Base-by-base conservation (phyloP, 805 yeast genomes). In the Candida alai region DNA sequence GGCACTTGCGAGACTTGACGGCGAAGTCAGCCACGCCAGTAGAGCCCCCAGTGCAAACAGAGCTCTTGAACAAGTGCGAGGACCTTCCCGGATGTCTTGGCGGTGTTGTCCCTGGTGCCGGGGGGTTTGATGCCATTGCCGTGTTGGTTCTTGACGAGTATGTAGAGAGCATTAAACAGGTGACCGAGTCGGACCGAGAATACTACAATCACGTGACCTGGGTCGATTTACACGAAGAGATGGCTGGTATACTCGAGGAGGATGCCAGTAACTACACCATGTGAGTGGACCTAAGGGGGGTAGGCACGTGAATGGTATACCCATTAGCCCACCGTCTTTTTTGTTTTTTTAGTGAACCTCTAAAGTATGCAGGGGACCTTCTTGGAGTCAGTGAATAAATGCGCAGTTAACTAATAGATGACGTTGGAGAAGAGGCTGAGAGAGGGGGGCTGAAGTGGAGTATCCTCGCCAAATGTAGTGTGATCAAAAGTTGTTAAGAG, bases 101-200 rank as follows among this genome's bases (percentile, higher is more conserved):
- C 0, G 97, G 96, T n/a, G 89, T 93, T 21, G 95, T 93, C 3
- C 98, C 98, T 0, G 98, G 98, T 2, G 98, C 98, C 0, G 98
- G 98, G 18, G 98, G 98, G 0, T 84, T 79, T 52, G 98, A 93
- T 63, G 98, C 98, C 1, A 75, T 93, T 13, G 75, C 94, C 36
- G 49, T 90, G 18, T 57, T 93, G 18, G 80, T 82, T 2, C 67
- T 73, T 2, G 76, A 72, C 18, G 49, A 57, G 1, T 54, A 73
- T 2, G 53, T 73, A 3, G 56, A 48, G 2, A 40, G 46, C 8
- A 63, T 62, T 12, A 40, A 48, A 17, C 20, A 28, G 4, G 36
- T 28, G 3, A 52, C 60, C 7, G 28, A 32, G 8, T 32, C 36
- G 0, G 58, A 60, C 18, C 14, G 19, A 11, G 37, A 41, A 1